phyloP scores from a whole-genome alignment of 331 rosid species.

The Pyrus hybrid region DNA sequence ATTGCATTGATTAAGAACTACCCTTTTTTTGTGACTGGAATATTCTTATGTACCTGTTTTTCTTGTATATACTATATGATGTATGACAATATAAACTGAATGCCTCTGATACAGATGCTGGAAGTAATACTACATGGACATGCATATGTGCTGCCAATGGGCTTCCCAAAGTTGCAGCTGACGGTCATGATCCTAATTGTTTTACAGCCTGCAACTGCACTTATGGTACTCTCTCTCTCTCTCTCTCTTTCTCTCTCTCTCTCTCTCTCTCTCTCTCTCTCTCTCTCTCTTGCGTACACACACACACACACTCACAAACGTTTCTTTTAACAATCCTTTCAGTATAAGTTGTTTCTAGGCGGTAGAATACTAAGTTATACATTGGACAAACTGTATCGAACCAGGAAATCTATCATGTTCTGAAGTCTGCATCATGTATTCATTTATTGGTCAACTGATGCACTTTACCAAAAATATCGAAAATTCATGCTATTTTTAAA shows the following conservation, averaged over 20 bases:
- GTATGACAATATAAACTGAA: slow-evolving; percentile 3
- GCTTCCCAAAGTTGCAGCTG: slow-evolving; percentile 60
- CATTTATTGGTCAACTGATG: background rate
- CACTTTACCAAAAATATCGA: background rate
- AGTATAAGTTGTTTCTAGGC: no score
- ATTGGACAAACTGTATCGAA: no score
- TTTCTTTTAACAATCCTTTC: no score
- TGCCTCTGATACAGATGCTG: slow-evolving; percentile 39
- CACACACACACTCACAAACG: no score
- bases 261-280: slow-evolving; percentile 8
- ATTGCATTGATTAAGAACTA: background rate
- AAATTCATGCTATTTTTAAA: background rate
- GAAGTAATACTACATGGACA: slow-evolving; percentile 48
- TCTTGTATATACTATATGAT: background rate
- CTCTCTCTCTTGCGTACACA: no score
- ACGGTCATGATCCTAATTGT: slow-evolving; percentile 36
- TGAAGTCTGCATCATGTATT: no score
- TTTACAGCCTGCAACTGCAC: slow-evolving; percentile 79
- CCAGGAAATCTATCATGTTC: no score
- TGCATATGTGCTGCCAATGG: slow-evolving; percentile 64
- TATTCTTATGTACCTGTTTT: background rate
- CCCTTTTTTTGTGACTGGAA: background rate
- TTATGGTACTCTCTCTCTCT: slow-evolving; percentile 46
- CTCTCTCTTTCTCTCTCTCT: slow-evolving; percentile 1
- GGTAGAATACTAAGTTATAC: no score